Evolutionary conservation across 164 flowering plant species (phyloP), one percentile per base, ranked within the genome.

Genomic region (Akebia trifoliata): DNA sequence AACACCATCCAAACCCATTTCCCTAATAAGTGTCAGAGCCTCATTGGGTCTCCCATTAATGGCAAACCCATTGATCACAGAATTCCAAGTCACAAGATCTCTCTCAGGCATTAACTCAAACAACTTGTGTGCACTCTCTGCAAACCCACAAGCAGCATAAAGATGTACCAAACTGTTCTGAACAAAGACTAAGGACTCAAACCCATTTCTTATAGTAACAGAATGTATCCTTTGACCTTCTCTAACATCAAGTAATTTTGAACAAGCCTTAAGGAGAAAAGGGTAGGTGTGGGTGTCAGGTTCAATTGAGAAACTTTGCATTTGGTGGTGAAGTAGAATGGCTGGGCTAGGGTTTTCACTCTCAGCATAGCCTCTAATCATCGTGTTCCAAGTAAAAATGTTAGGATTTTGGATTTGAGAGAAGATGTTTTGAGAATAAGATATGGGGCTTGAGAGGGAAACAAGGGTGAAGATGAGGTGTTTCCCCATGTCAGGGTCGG

Each of bases 231-330:
- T 54, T 42, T 66, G 65, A 12, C 76, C 70, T 32, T 36, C 51
- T 36, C 29, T 55, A 17, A 66, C 56, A 45, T 28, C 68, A 67
- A 65, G 26, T 43, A 62, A 15, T 62, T 58, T 69, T 1, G 76
- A 62, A 45, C 66, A 59, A 12, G 73, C 76, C 43, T 73, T 73
- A 11, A 72, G 61, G 9, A 65, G 56, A 57, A 73, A 73, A 49
- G 76, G 76, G 70, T 73, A 73, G n/a, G 73, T 69, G 54, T 73
- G 76, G 38, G 65, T 73, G 54, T 73, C 76, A 26, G 70, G 62
- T 11, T 37, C 51, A 21, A 69, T 30, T 15, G 29, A 36, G 7
- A 39, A 50, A 32, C 38, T 10, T 5, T 54, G 64, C 76, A 73
- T 73, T 40, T 62, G 59, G 35, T 59, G 62, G 54, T 65, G 57